Evolutionary conservation across 2,329 filamentous ascomycete genomes (phyloP).

Genomic region (Trichoderma sp.): DNA sequence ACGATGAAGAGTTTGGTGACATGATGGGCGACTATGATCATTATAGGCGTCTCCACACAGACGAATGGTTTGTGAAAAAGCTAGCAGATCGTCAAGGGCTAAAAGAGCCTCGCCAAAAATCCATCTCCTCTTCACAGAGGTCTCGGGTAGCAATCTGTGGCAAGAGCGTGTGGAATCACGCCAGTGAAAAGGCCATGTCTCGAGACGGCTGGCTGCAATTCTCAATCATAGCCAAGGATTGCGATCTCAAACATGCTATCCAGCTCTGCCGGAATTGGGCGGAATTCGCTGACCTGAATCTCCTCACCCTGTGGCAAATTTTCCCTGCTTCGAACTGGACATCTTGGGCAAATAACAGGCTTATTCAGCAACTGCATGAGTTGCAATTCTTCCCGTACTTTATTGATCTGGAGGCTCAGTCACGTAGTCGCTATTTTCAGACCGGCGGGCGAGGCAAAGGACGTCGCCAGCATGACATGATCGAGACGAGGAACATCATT

Average conservation of each 20-base stretch:
- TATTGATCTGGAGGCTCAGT: constrained; percentile 29
- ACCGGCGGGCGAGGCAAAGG: constrained; percentile 26
- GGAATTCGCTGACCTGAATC: constrained; percentile 33
- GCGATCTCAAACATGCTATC: constrained; percentile 31
- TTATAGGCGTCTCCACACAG: constrained; percentile 29
- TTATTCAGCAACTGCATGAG: constrained; percentile 31
- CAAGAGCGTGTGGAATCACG: constrained; percentile 34
- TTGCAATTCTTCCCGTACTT: constrained; percentile 34
- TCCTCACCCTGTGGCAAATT: constrained; percentile 30
- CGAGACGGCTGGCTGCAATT: constrained; percentile 37
- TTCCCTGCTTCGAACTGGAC: constrained; percentile 34
- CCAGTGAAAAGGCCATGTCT: constrained; percentile 34
- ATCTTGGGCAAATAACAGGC: constrained; percentile 27
- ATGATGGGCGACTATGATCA: constrained; percentile 23
- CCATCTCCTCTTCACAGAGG: constrained; percentile 6
- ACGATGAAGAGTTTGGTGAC: constrained; percentile 22
- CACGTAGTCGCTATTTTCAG: constrained; percentile 25
- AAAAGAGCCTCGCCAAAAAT: constrained; percentile 5
- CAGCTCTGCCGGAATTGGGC: constrained; percentile 35
- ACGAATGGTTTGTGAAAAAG: constrained; percentile 28
- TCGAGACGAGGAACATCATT: constrained; percentile 33
- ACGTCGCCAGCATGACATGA: constrained; percentile 30
- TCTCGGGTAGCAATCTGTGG: constrained; percentile 31
- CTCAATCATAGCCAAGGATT: constrained; percentile 34
- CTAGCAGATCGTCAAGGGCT: neutral